Evolutionary conservation across 176 grass and related monocot species (phyloP).

Genomic region (Aegilops umbellulata): DNA sequence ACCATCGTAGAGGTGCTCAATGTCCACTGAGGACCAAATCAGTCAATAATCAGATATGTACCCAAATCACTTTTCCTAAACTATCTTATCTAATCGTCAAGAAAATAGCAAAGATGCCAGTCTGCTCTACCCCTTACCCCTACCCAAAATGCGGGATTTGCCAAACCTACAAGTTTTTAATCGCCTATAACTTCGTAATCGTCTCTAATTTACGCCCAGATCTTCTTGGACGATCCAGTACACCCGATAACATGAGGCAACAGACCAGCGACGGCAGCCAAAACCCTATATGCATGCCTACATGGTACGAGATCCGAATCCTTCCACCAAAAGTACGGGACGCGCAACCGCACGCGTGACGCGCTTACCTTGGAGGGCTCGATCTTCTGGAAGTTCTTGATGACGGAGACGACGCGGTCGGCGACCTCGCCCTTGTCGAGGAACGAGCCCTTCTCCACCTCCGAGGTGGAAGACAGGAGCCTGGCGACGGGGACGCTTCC

Average conservation of each 20-base stretch:
- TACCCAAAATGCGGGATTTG: neutral
- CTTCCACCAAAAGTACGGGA: neutral
- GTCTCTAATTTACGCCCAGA: neutral
- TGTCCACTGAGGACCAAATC: neutral
- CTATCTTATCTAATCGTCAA: neutral
- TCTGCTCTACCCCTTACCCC: neutral
- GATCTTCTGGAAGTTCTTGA: conserved; percentile 85
- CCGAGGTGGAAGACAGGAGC: conserved; percentile 53
- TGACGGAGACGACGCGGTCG: conserved; percentile 66
- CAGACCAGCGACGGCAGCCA: neutral
- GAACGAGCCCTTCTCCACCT: conserved; percentile 70
- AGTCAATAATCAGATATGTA: neutral
- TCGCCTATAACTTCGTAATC: neutral
- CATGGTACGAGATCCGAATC: conserved; percentile 20
- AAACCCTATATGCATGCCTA: conserved; percentile 22
- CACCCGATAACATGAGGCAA: neutral
- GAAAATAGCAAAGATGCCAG: neutral
- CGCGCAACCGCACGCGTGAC: neutral
- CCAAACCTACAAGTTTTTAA: neutral
- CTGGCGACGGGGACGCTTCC: conserved; percentile 22
- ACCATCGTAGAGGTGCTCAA: neutral
- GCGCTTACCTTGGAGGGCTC: conserved; percentile 59
- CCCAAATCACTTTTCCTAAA: neutral
- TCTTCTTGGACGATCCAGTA: neutral
- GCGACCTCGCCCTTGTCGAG: conserved; percentile 81